Percentiles rank a stretch among this genome's conserved stretches.
Conservation (phyloP, 441 rosid species). For the Dalechampia spathulata region DNA sequence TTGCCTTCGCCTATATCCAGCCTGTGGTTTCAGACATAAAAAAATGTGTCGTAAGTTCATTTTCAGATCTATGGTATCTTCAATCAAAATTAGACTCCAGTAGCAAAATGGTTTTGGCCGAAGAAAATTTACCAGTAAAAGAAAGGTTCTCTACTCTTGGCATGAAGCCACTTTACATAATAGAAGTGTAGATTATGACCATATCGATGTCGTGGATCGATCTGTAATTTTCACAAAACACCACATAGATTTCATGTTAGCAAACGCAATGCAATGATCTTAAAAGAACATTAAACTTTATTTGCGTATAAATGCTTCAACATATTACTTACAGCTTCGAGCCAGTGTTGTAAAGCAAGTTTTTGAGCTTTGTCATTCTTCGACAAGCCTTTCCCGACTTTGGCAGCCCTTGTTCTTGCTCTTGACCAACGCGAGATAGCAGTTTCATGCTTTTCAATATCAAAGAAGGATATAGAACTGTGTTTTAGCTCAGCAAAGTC, state of each 20-base stretch:
- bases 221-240: constrained; percentile 33
- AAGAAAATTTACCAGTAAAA: constrained; percentile 71
- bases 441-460: constrained; percentile 80
- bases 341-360: constrained; percentile 89
- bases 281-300: too few species aligned
- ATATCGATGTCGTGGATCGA: constrained; percentile 94
- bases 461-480: constrained; percentile 90
- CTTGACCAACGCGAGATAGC: constrained; percentile 96
- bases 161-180: constrained; percentile 76
- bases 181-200: too few species aligned
- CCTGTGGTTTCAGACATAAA: constrained; percentile 44
- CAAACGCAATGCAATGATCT: neutral
- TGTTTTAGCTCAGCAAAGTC: constrained; percentile 90
- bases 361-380: constrained; percentile 83
- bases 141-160: constrained; percentile 87
- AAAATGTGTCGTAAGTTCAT: neutral
- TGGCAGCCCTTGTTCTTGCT: constrained; percentile 93
- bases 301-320: constrained; percentile 45
- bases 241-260: neutral
- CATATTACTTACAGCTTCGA: too few species aligned
- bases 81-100: too few species aligned
- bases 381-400: constrained; percentile 94
- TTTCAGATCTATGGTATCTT: constrained; percentile 10
- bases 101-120: constrained; percentile 5
- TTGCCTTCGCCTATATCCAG: constrained; percentile 94